Percentiles rank a stretch among this genome's conserved stretches.
These are phyloP conservation scores for Leccinum longicurvipes DNA, from an alignment of 768 basidiomycete genomes.

Conservation along the genomic window DNA sequence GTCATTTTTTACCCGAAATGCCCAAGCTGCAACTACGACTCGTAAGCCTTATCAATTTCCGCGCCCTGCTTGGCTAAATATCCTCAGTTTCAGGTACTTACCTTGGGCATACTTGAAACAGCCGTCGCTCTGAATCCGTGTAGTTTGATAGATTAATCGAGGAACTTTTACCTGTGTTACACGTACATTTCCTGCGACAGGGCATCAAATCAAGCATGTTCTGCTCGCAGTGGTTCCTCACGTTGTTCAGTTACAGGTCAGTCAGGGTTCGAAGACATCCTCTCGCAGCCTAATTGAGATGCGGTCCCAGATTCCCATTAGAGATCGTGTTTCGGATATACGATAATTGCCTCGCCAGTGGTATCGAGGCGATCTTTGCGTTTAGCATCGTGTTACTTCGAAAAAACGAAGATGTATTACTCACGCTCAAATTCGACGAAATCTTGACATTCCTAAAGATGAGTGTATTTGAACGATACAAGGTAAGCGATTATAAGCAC, in stretches of 20 bases:
- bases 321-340: constrained; percentile 95
- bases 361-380: constrained; percentile 95
- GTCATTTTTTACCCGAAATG: constrained; percentile 99
- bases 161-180: constrained; percentile 87
- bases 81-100: constrained; percentile 58
- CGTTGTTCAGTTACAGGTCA: constrained; percentile 92
- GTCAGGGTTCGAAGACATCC: constrained; percentile 14
- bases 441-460: constrained; percentile 81
- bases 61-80: not conserved
- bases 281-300: not conserved
- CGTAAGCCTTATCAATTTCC: constrained; percentile 39
- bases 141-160: constrained; percentile 95
- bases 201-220: constrained; percentile 98
- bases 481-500: constrained; percentile 33
- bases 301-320: constrained; percentile 72
- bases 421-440: constrained; percentile 87
- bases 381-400: constrained; percentile 86
- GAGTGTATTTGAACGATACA: constrained; percentile 80
- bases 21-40: constrained; percentile 92
- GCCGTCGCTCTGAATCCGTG: constrained; percentile 14
- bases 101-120: not conserved
- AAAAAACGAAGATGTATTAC: constrained; percentile 79
- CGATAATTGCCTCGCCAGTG: constrained; percentile 93
- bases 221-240: constrained; percentile 98
- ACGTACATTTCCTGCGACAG: constrained; percentile 90